Percentiles rank a stretch among this genome's conserved stretches.
Evolutionary conservation across 2,329 filamentous ascomycete genomes (phyloP).

Genomic region (Fusarium subglutinans): DNA sequence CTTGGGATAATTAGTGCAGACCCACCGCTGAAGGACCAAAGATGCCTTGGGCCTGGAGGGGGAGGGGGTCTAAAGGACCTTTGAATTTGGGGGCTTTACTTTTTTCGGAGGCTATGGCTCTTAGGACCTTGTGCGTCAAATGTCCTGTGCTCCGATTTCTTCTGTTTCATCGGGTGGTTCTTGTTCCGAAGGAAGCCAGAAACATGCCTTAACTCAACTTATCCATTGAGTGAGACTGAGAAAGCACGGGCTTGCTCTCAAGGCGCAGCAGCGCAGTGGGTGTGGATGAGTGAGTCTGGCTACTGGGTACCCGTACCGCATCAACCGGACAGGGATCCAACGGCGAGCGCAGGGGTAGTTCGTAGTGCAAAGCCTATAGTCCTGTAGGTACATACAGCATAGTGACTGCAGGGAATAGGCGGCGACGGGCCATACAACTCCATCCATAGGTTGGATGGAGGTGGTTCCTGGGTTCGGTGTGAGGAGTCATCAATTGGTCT

Average conservation of each 20-base stretch:
- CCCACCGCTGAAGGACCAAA: slow-evolving; percentile 37
- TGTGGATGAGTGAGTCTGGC: slow-evolving; percentile 35
- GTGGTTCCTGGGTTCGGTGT: slow-evolving; percentile 38
- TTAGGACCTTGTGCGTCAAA: slow-evolving; percentile 29
- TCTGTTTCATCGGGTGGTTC: slow-evolving; percentile 20
- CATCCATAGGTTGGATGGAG: slow-evolving; percentile 17
- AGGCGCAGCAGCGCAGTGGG: slow-evolving; percentile 42
- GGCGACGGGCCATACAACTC: slow-evolving; percentile 1
- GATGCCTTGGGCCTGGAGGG: slow-evolving; percentile 40
- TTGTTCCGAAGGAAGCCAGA: slow-evolving; percentile 20
- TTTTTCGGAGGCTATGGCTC: slow-evolving; percentile 22
- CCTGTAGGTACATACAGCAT: background rate
- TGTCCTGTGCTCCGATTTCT: slow-evolving; percentile 31
- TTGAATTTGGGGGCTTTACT: slow-evolving; percentile 36
- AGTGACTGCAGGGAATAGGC: slow-evolving; percentile 7
- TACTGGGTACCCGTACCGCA: slow-evolving; percentile 29
- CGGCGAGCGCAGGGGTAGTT: background rate
- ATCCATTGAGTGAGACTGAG: slow-evolving; percentile 28
- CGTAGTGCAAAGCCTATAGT: background rate
- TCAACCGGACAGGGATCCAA: slow-evolving; percentile 19
- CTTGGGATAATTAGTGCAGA: slow-evolving; percentile 38
- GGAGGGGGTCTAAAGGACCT: slow-evolving; percentile 22
- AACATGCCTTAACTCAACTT: slow-evolving; percentile 14
- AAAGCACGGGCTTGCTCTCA: slow-evolving; percentile 35
- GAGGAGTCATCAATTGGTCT: slow-evolving; percentile 43